These are phyloP conservation scores for Fusarium equiseti DNA, from an alignment of 2,329 filamentous ascomycete species.

Conservation along the genomic window DNA sequence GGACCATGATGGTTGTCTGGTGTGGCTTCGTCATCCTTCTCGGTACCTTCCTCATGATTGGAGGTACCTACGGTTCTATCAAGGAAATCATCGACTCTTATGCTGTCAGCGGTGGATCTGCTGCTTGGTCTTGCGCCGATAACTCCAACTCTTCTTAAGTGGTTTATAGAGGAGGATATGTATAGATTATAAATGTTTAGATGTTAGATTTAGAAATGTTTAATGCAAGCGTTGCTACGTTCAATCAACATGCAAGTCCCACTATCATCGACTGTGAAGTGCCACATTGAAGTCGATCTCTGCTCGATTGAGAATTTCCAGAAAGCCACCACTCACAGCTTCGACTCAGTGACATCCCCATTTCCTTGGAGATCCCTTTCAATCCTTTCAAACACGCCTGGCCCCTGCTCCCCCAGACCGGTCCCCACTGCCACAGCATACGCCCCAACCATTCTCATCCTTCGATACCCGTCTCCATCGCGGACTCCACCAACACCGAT, in stretches of 20 bases:
- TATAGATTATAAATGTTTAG: neutral
- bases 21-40: conserved; percentile 27
- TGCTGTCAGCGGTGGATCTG: conserved; percentile 51
- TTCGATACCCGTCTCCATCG: conserved; percentile 69
- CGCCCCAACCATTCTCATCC: conserved; percentile 77
- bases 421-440: conserved; percentile 76
- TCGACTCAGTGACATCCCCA: conserved; percentile 26
- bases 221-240: conserved; percentile 28
- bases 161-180: neutral
- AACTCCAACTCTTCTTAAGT: conserved; percentile 53
- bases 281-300: neutral
- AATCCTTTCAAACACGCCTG: conserved; percentile 73
- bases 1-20: conserved; percentile 35
- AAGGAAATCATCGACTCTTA: conserved; percentile 53
- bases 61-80: conserved; percentile 60
- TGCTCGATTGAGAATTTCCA: neutral
- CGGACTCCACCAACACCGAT: conserved; percentile 81
- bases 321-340: neutral
- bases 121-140: conserved; percentile 58
- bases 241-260: neutral
- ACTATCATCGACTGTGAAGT: neutral
- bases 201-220: conserved; percentile 19
- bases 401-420: conserved; percentile 72
- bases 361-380: conserved; percentile 39
- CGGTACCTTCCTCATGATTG: conserved; percentile 57